Percentiles rank a stretch among this genome's conserved stretches.
phyloP scores from a whole-genome alignment of 768 basidiomycete genomes.

The Pleurotus cornucopiae region DNA sequence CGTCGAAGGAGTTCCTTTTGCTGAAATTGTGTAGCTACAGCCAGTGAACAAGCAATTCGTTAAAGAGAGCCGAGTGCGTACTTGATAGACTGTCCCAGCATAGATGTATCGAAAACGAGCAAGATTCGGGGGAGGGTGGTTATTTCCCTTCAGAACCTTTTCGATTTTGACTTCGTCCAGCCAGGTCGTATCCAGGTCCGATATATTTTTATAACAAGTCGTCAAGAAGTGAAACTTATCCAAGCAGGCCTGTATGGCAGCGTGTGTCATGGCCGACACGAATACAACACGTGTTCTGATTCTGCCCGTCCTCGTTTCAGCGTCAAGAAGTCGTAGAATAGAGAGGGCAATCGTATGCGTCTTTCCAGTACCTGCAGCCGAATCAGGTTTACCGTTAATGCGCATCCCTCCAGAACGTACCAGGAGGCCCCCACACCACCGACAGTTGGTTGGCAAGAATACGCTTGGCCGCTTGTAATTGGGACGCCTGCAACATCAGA shows the following conservation, averaged over 20 bases:
- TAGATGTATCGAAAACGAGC: constrained; percentile 30
- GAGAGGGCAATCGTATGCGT: constrained; percentile 48
- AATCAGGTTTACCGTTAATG: too few species aligned
- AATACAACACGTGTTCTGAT: constrained; percentile 34
- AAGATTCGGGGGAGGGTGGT: constrained; percentile 32
- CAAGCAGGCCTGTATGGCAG: constrained; percentile 46
- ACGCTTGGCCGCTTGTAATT: constrained; percentile 38
- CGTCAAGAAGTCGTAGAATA: constrained; percentile 40
- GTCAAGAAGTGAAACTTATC: constrained; percentile 36
- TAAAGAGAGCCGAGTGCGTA: constrained; percentile 13
- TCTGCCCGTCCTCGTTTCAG: constrained; percentile 27
- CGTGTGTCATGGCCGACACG: constrained; percentile 49
- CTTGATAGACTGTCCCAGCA: constrained; percentile 47
- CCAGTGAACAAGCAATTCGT: not conserved
- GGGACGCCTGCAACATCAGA: constrained; percentile 42
- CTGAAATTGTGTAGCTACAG: constrained; percentile 44
- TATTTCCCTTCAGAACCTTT: constrained; percentile 34
- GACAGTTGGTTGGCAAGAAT: constrained; percentile 40
- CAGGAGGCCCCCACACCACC: constrained; percentile 50
- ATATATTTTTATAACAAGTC: constrained; percentile 30
- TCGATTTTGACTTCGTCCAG: constrained; percentile 37
- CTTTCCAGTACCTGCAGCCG: constrained; percentile 42
- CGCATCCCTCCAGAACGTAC: constrained; percentile 16
- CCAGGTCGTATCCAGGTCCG: constrained; percentile 35
- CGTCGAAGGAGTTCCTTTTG: constrained; percentile 31